phyloP scores from a whole-genome alignment of 2,329 filamentous ascomycete species.

The Teratosphaeria pseudoeucalypti region DNA sequence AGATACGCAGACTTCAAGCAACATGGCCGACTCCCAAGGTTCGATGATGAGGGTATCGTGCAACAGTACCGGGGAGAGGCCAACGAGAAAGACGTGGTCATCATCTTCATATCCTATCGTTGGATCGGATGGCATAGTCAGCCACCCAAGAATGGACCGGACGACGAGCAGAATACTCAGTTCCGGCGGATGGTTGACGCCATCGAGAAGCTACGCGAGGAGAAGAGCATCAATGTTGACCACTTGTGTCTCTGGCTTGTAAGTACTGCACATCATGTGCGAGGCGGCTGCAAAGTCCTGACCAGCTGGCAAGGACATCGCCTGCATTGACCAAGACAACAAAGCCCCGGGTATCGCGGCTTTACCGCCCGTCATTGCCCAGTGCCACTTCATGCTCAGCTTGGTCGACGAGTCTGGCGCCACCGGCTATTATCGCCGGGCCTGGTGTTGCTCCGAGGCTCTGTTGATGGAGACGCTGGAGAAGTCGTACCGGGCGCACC shows the following conservation, averaged over 20 bases:
- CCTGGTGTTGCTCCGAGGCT: background rate
- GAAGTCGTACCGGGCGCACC: background rate
- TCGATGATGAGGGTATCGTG: background rate
- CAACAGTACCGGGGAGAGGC: background rate
- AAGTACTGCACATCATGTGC: background rate
- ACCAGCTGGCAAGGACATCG: background rate
- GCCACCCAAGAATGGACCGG: background rate
- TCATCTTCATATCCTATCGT: background rate
- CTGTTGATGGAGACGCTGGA: background rate
- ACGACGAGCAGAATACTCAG: background rate
- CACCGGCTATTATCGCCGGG: background rate
- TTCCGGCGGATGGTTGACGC: background rate
- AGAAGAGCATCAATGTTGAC: background rate
- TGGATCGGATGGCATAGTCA: background rate
- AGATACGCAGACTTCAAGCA: no score
- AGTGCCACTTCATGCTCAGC: background rate
- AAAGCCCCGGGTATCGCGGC: background rate
- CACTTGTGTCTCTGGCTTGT: background rate
- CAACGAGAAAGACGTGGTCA: background rate
- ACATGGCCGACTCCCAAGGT: no score
- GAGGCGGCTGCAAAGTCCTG: background rate
- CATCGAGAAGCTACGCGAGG: background rate
- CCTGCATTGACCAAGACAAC: background rate
- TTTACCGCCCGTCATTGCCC: background rate
- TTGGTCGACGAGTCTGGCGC: background rate